phyloP scores from a whole-genome alignment of 345 rosid genomes.

The Atalantia buxifolia region DNA sequence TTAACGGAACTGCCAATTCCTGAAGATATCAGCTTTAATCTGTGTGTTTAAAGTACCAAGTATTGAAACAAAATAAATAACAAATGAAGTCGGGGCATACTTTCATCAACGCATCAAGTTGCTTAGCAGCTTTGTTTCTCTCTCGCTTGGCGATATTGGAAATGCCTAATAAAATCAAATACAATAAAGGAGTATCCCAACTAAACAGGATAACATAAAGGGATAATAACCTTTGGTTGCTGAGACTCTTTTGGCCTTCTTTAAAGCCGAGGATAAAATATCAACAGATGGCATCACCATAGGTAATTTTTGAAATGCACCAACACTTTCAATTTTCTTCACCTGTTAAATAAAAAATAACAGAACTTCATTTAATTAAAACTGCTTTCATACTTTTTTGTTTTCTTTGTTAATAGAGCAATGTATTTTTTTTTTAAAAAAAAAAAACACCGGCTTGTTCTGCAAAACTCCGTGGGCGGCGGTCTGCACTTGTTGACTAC shows the following conservation, averaged over 20 bases:
- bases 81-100: conserved; percentile 32
- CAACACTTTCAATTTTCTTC: conserved; percentile 45
- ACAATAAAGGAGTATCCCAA: neutral
- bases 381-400: neutral
- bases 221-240: conserved; percentile 68
- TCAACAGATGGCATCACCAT: conserved; percentile 95
- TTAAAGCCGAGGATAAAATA: conserved; percentile 64
- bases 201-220: neutral
- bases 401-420: neutral
- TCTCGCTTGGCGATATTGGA: conserved; percentile 89
- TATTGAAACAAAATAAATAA: neutral
- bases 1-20: conserved; percentile 87
- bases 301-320: conserved; percentile 93
- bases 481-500: conserved; percentile 50
- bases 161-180: conserved; percentile 51
- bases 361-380: neutral
- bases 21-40: conserved; percentile 25
- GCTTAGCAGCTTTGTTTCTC: conserved; percentile 91
- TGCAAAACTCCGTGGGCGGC: conserved; percentile 38
- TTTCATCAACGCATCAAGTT: conserved; percentile 96
- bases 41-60: neutral
- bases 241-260: conserved; percentile 69
- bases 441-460: conserved; percentile 28
- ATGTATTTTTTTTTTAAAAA: neutral
- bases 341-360: conserved; percentile 35